Percentiles rank a stretch among this genome's conserved stretches.
Conservation (phyloP, 208 protist genomes). For the Blechomonas ayalai region DNA sequence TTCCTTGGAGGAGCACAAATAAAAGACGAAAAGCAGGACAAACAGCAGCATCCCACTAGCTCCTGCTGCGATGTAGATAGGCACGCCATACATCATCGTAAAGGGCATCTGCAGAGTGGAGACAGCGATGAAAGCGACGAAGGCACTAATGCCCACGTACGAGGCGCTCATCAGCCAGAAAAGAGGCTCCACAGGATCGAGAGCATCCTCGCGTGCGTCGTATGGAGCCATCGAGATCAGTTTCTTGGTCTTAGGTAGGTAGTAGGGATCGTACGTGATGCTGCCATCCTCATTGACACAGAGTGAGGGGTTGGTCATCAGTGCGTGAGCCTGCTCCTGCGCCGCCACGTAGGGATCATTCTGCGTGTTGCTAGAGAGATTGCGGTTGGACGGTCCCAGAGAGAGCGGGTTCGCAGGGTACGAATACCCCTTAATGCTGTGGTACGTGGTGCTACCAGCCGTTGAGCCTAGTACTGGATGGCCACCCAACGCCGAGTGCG, state of each 20-base stretch:
- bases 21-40: constrained; percentile 2
- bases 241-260: constrained; percentile 6
- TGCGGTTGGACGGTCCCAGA: too few relatives aligned
- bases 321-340: background rate
- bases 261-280: constrained; percentile 8
- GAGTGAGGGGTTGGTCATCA: constrained; percentile 5
- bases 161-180: constrained; percentile 7
- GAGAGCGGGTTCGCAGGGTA: background rate
- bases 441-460: constrained; percentile 1
- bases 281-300: constrained; percentile 3
- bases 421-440: constrained; percentile 6
- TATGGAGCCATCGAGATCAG: constrained; percentile 9
- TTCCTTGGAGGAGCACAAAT: constrained; percentile 1
- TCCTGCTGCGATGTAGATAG: constrained; percentile 2
- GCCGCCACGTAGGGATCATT: constrained; percentile 1
- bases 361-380: background rate
- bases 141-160: constrained; percentile 4
- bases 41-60: constrained; percentile 8
- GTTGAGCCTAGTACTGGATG: too few relatives aligned
- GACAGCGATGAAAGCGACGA: constrained; percentile 4
- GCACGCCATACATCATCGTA: background rate
- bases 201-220: background rate
- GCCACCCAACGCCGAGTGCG: too few relatives aligned
- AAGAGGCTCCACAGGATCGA: constrained; percentile 1
- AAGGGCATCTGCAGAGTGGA: background rate